Base-by-base conservation (phyloP, 1,284 basidiomycete species). In the Inonotus obliquus region DNA sequence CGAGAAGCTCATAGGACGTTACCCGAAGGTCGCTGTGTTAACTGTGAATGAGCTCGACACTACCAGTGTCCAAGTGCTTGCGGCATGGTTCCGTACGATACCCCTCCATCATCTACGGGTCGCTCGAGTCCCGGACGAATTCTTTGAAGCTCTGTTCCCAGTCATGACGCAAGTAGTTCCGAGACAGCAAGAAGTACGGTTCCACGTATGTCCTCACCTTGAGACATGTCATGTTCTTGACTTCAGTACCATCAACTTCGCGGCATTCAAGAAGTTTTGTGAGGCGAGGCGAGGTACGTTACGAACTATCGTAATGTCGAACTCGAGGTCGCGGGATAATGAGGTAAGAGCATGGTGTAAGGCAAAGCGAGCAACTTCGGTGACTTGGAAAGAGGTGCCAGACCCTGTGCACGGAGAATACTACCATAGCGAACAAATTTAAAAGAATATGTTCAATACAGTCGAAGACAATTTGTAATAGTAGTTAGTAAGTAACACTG, bases 21-120 rank as follows among this genome's bases (percentile, higher is more conserved):
- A 52, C 23, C 63, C 63, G n/a, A 52, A 48, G 41, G 41, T 64
- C 23, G 61, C 55, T 1, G 52, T 59, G 23, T 44, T 64, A 10
- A 25, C 47, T 35, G 17, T 64, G 14, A 38, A 61, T 14, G 60
- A 49, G 11, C 48, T 64, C 6, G 57, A 27, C 5, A 27, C 44
- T n/a, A 51, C 45, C 19, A 21, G 51, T 35, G 27, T 25, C 19
- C 48, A 11, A 10, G 17, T 44, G 14, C 44, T 61, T 21, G 25
- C 38, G 5, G 21, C 35, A n/a, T 64, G 54, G 55, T 29, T 64
- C 19, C 48, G 45, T 13, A 39, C 60, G 19, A 53, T 57, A 10
- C 38, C 60, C 11, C 38, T 63, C 13, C 58, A 59, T 6, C 57
- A 60, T 54, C 49, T 63, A 13, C 57, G 54, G 25, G 29, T 57